Percentiles rank a stretch among this genome's conserved stretches.
Evolutionary conservation across 2,329 filamentous ascomycete species (phyloP).

Genomic region (Cladosporium sphaerospermum): DNA sequence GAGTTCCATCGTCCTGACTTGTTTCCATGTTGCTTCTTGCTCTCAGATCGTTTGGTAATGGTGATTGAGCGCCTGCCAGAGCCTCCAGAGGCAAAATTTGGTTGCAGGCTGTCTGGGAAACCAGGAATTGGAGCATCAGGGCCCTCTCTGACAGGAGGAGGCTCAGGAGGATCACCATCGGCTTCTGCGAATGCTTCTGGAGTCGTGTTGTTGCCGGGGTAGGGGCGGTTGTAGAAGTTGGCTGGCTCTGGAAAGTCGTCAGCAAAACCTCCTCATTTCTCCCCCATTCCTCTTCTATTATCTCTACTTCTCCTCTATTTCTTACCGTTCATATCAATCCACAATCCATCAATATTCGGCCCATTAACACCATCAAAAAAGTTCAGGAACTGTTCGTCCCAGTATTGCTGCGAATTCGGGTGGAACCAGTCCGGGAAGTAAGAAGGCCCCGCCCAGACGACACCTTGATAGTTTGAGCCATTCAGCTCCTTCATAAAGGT

Average conservation of each 20-base stretch:
- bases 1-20: slow-evolving; percentile 8
- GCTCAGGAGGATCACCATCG: slow-evolving; percentile 12
- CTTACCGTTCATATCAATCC: slow-evolving; percentile 15
- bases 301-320: too few relatives aligned
- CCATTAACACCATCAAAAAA: slow-evolving; percentile 13
- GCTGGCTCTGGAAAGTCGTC: slow-evolving; percentile 2
- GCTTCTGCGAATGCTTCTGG: slow-evolving; percentile 12
- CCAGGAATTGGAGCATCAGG: slow-evolving; percentile 15
- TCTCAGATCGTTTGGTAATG: not conserved
- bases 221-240: slow-evolving; percentile 14
- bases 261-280: not conserved
- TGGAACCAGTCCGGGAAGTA: slow-evolving; percentile 14
- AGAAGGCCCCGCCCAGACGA: slow-evolving; percentile 12
- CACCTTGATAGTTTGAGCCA: slow-evolving; percentile 7
- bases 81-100: slow-evolving; percentile 9
- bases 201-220: slow-evolving; percentile 14
- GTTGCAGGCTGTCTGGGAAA: slow-evolving; percentile 15
- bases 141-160: slow-evolving; percentile 14
- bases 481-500: slow-evolving; percentile 13
- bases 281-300: too few relatives aligned
- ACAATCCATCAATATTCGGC: slow-evolving; percentile 13
- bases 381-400: slow-evolving; percentile 10
- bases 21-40: slow-evolving; percentile 3
- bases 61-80: slow-evolving; percentile 1
- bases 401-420: slow-evolving; percentile 10